Conservation (phyloP, 352 stramenopile species). For the Phytophthora niederhauseri region DNA sequence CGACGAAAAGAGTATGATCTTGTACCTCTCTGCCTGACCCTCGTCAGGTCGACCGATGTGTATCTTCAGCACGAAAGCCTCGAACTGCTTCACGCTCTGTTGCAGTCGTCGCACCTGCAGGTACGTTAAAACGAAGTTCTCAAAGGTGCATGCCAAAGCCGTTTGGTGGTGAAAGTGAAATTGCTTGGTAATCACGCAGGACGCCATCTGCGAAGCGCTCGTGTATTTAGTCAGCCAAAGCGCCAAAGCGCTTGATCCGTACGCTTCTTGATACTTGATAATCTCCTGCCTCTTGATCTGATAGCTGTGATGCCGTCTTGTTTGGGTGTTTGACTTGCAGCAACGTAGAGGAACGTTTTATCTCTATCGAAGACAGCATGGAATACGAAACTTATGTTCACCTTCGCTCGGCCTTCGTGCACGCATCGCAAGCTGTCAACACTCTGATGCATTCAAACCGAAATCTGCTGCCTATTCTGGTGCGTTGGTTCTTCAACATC, state of each 20-base stretch:
- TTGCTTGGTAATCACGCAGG: constrained; percentile 22
- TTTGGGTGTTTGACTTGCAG: constrained; percentile 1
- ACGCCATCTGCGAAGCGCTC: constrained; percentile 44
- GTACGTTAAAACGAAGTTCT: constrained; percentile 16
- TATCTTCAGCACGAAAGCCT: constrained; percentile 67
- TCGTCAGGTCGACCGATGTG: constrained; percentile 44
- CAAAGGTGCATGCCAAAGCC: neutral
- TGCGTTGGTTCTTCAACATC: constrained; percentile 13
- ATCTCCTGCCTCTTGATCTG: neutral
- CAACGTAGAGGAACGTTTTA: constrained; percentile 46
- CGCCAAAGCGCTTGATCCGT: constrained; percentile 46
- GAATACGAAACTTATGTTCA: constrained; percentile 66
- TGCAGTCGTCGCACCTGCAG: constrained; percentile 44
- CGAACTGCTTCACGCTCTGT: constrained; percentile 57
- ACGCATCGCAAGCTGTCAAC: constrained; percentile 51
- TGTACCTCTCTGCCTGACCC: constrained; percentile 37
- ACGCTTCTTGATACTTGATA: constrained; percentile 10
- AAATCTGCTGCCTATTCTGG: constrained; percentile 46
- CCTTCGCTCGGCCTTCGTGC: constrained; percentile 57
- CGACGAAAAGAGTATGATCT: constrained; percentile 41
- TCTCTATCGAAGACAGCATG: constrained; percentile 40
- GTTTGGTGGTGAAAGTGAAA: neutral
- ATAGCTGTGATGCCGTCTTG: neutral
- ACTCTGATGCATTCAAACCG: constrained; percentile 57
- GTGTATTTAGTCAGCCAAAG: constrained; percentile 44